Evolutionary conservation across 1,284 basidiomycete genomes (phyloP), one percentile per base, ranked within the genome.

Genomic region (Takashimella koratensis): DNA sequence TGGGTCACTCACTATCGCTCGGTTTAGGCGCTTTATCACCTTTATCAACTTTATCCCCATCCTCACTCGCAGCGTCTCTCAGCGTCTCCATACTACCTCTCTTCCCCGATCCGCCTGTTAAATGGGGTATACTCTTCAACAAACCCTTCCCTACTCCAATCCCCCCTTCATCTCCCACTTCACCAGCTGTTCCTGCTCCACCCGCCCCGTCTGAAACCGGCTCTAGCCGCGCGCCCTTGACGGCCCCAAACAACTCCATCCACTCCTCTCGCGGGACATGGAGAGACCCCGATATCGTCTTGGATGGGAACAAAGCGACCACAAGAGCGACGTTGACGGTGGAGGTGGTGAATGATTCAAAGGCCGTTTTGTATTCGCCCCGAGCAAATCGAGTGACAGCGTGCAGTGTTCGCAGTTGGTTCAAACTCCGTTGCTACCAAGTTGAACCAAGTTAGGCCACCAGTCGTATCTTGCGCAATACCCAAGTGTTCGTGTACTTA

Each of bases 281-380:
- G 11, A 98, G 75, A 26, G 87, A 80, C 3, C 95, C 95, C 0
- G 92, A 83, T 2, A 98, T 83, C 16, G 79, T 79, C 45, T 87
- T 81, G 6, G 60, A 56, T 0, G 92, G 90, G 71, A 90, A 98
- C 3, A 98, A 78, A 1, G 93, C 88, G 12, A 98, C 82, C 1
- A 98, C 90, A 67, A 94, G 90, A 2, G 92, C 90, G 0, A 95
- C 95, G 66, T 96, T 95, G 58, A 91, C 81, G 61, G 98, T 88
- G 43, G 95, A 83, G 42, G 87, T 83, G 47, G 94, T 83, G 71
- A 98, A 95, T 0, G 84, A 82, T 66, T 95, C 87, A 52, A 98
- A 86, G 0, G 95, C 94, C 0, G 63, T 21, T 51, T 74, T 68
- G 57, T 70, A 76, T 23, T 68, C 56, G 4, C 69, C 70, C 8